Evolutionary conservation across 345 rosid species (phyloP), one percentile per base, ranked within the genome.

Genomic region (Gossypium ekmanianum): DNA sequence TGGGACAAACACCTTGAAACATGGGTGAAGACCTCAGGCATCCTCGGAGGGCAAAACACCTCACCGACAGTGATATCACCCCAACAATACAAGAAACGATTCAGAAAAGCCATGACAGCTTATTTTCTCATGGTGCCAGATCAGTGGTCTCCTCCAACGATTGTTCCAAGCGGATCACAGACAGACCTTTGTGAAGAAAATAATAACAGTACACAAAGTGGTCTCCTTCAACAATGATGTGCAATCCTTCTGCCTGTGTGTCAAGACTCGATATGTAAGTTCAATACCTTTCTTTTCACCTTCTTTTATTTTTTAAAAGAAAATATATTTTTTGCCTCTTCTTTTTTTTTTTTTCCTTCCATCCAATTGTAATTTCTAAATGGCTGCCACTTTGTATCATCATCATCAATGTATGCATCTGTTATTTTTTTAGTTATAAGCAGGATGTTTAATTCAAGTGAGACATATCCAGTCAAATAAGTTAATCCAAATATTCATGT

Each of bases 1-100:
- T 94, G 93, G 98, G 98, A 94, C 88, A 93, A 95, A 87, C 99
- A 90, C 77, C 86, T 95, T 27, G 98, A 93, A 83, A 89, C 97
- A 11, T 93, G 97, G 97, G 96, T 95, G 72, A 93, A 90, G 74
- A 85, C 93, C 4, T 79, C 97, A 11, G 92, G 87, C 77, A 88
- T 95, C 56, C 93, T 91, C 9, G 98, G 97, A 0, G 97, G 98
- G 59, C 74, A 71, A 83, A 91, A 91, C 71, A 20, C 89, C 17
- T 11, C 92, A 29, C 98, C 99, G 10, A 91, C 98, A 3, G 94
- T 95, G 65, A 89, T 93, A 63, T 91, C 98, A 1, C 98, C 99
- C 1, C 91, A 90, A 79, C 91, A 90, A 68, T 93, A 93, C 88
- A 95, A 95, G 86, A 95, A 89, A 73, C 79, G 97, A 61, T 95